Conservation (phyloP, 306 rosid genomes). For the Pachyrhizus erosus region DNA sequence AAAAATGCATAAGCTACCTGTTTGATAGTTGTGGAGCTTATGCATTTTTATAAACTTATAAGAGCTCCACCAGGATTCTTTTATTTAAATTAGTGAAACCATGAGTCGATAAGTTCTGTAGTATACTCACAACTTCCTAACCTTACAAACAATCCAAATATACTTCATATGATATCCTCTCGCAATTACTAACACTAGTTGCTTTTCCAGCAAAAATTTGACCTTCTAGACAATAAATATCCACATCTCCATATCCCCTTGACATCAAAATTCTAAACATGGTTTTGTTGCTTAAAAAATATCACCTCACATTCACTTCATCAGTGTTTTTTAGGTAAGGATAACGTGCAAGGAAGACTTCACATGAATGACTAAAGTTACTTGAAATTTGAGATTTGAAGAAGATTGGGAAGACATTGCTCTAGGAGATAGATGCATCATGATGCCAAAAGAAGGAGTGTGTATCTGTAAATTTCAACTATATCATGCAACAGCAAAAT, state of each 20-base stretch:
- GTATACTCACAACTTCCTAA: not conserved
- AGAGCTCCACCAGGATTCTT: not conserved
- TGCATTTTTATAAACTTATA: too few species aligned
- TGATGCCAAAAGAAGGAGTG: slow-evolving; percentile 9
- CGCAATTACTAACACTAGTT: not conserved
- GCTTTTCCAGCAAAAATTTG: slow-evolving; percentile 17
- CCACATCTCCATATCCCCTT: slow-evolving; percentile 2
- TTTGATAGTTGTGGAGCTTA: too few species aligned
- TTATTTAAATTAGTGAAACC: not conserved
- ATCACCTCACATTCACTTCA: slow-evolving; percentile 28
- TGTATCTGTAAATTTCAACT: slow-evolving; percentile 9
- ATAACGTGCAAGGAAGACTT: slow-evolving; percentile 28
- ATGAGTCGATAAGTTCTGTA: not conserved
- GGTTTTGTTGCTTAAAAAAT: not conserved
- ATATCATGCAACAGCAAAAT: not conserved
- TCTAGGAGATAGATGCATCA: not conserved
- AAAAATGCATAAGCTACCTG: too few species aligned
- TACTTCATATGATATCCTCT: not conserved
- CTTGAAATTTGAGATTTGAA: slow-evolving; percentile 24
- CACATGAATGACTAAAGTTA: slow-evolving; percentile 24
- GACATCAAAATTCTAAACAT: slow-evolving; percentile 13
- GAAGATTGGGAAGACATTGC: slow-evolving; percentile 24
- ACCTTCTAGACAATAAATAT: slow-evolving; percentile 34
- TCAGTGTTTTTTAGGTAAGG: slow-evolving; percentile 19
- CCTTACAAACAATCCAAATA: slow-evolving; percentile 12